Evolutionary conservation across 148 eudicot species (phyloP), one percentile per base, ranked within the genome.

Genomic region (Arctostaphylos glauca): DNA sequence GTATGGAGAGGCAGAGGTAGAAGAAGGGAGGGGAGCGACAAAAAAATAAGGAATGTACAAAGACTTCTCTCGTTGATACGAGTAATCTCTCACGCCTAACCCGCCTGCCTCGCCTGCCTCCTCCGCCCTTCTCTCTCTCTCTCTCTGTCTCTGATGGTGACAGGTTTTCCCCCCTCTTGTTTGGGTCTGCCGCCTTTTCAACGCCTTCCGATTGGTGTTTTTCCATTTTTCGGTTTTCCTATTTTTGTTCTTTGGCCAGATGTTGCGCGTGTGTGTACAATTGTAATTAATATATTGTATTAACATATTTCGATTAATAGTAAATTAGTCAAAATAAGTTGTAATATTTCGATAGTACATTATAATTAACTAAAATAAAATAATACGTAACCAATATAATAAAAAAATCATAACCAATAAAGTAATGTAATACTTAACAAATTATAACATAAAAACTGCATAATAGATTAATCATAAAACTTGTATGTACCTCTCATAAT

Each of bases 121-220:
- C 71, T 9, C 23, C 18, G 21, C 6, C 70, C 8, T 38, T 64
- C 70, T 64, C 74, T 70, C 74, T 41, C 74, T 43, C 48, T 70
- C 74, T 68, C 73, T 71, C 49, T 16, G 10, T 72, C 23, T 71
- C 74, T 71, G 48, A 70, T 70, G 21, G 47, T 43, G 74, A 70
- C 74, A 70, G 48, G 6, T 6, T 41, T 70, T 43, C 74, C 74
- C 38, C 54, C 48, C 21, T 43, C 72, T 13, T 12, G 21, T 5
- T 70, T 6, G 48, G 9, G n/a, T 41, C 74, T 43, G 74, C 74
- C 74, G 74, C 18, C 44, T 13, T 43, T 5, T 41, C 54, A 50
- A 50, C 8, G 54, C 54, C 13, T 68, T 12, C 31, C n/a, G 14
- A 68, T 13, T 68, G 19, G 4, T 23, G 25, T 64, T 64, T 9